A percentile compares a stretch with the other conserved stretches of the same genome.
These are phyloP conservation scores for Ogataea hybrid DNA, from an alignment of 1,139 yeast species.

Conservation along the genomic window DNA sequence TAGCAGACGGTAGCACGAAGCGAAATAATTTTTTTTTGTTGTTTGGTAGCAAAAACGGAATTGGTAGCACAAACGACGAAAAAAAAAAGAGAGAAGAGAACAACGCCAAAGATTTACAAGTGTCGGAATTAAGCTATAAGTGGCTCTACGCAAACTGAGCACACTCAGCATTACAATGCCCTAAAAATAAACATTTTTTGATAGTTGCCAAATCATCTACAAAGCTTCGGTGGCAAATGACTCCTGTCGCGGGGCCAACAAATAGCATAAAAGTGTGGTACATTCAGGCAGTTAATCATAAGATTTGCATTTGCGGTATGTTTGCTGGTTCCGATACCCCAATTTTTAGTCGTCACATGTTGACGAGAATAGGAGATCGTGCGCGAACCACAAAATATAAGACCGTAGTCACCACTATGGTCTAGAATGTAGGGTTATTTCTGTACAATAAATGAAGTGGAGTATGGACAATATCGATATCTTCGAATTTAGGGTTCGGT, in stretches of 20 bases:
- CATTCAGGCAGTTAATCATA: not conserved
- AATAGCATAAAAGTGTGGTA: not conserved
- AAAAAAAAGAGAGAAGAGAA: not conserved
- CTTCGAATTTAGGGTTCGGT: too few relatives aligned
- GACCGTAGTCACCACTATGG: not conserved
- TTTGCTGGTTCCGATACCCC: not conserved
- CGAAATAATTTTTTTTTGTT: slow-evolving; percentile 8
- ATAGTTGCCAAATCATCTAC: too few relatives aligned
- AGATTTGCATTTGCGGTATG: not conserved
- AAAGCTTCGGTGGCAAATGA: too few relatives aligned
- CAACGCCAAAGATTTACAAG: too few relatives aligned
- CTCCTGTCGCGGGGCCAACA: too few relatives aligned
- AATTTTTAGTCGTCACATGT: not conserved
- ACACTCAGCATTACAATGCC: too few relatives aligned
- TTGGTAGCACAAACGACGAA: slow-evolving; percentile 8
- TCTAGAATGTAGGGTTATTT: not conserved
- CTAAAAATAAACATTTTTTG: too few relatives aligned
- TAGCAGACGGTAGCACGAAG: slow-evolving; percentile 14
- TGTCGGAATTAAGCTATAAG: too few relatives aligned
- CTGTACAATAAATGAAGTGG: too few relatives aligned
- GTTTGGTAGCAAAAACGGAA: slow-evolving; percentile 10
- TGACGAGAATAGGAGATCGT: not conserved
- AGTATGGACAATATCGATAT: too few relatives aligned
- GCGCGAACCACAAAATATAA: not conserved
- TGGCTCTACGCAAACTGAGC: too few relatives aligned